Evolutionary conservation across 176 grass and related monocot genomes (phyloP), one percentile per base, ranked within the genome.

Genomic region (Rhynchospora breviuscula): DNA sequence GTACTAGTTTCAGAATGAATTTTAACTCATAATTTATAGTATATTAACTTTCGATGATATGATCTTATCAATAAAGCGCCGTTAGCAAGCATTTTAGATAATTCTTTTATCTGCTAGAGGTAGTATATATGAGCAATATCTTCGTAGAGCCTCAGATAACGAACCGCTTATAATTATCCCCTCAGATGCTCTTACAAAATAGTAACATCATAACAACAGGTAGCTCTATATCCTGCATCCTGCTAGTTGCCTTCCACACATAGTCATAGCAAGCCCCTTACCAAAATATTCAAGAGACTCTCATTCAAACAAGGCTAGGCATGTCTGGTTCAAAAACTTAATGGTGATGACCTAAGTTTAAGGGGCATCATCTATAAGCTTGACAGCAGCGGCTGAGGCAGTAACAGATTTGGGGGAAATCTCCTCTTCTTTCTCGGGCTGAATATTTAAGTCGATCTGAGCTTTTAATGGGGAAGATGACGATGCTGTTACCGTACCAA

Each of bases 371-470:
- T 82, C 59, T 52, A 26, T 47, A 29, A 67, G 58, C 60, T 68
- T 82, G 22, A 82, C 44, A 52, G 46, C 62, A 6, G 46, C 15
- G 22, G 46, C 63, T 8, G 14, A 21, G 9, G 61, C 73, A 0
- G 47, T 73, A 52, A 89, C 88, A 13, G 90, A 83, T 81, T 93
- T 99, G 9, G 97, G 97, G 6, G 97, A 99, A 10, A 86, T 88
- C 14, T 99, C 97, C 17, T 99, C 97, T 31, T 99, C 97, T 78
- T 93, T 88, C 69, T 99, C 97, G 49, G 97, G 97, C 48, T 99
- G 97, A 48, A 90, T 99, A 85, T 99, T 99, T 53, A 99, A 86
- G 87, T 99, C 97, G 83, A 99, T 99, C 85, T 99, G 93, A 47
- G 94, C 92, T 89, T 96, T 99, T n/a, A 96, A 71, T 14, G 93